phyloP scores from a whole-genome alignment of 2,329 filamentous ascomycete genomes.

The Endocalyx cinctus region DNA sequence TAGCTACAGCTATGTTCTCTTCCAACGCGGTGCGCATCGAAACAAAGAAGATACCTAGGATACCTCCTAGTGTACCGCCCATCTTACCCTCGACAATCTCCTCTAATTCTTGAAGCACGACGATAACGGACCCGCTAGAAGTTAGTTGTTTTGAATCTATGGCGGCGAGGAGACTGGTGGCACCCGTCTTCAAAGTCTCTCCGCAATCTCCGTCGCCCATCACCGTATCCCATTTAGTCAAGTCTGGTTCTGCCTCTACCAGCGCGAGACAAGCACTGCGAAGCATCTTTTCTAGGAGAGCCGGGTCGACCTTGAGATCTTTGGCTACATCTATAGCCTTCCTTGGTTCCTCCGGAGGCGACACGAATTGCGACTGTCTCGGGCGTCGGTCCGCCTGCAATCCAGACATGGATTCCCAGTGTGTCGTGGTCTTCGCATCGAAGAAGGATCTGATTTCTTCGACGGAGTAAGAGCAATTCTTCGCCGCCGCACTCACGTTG shows the following conservation, averaged over 20 bases:
- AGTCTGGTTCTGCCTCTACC: slow-evolving; percentile 54
- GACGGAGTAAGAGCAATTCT: slow-evolving; percentile 39
- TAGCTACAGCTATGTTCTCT: slow-evolving; percentile 27
- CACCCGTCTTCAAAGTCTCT: slow-evolving; percentile 54
- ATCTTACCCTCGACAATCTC: slow-evolving; percentile 53
- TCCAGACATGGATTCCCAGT: slow-evolving; percentile 49
- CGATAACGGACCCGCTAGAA: slow-evolving; percentile 40
- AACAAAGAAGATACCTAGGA: slow-evolving; percentile 42
- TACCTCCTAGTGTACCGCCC: slow-evolving; percentile 35
- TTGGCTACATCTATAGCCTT: slow-evolving; percentile 32
- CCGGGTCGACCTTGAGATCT: slow-evolving; percentile 48
- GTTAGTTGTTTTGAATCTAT: slow-evolving; percentile 34
- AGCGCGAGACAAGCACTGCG: slow-evolving; percentile 48
- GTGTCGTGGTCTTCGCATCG: slow-evolving; percentile 58
- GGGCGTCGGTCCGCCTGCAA: slow-evolving; percentile 33
- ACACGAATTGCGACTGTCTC: slow-evolving; percentile 40
- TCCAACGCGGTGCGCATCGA: slow-evolving; percentile 32
- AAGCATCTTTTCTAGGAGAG: slow-evolving; percentile 49
- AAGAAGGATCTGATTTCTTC: slow-evolving; percentile 58
- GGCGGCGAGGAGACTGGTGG: slow-evolving; percentile 42
- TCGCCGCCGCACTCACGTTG: slow-evolving; percentile 48
- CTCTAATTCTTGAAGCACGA: slow-evolving; percentile 44
- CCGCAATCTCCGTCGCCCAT: slow-evolving; percentile 66
- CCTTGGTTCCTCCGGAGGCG: slow-evolving; percentile 27
- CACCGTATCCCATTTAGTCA: slow-evolving; percentile 59